Percentiles rank a stretch among this genome's conserved stretches.
Evolutionary conservation across 768 basidiomycete species (phyloP).

Genomic region (Stropharia rugosoannulata): DNA sequence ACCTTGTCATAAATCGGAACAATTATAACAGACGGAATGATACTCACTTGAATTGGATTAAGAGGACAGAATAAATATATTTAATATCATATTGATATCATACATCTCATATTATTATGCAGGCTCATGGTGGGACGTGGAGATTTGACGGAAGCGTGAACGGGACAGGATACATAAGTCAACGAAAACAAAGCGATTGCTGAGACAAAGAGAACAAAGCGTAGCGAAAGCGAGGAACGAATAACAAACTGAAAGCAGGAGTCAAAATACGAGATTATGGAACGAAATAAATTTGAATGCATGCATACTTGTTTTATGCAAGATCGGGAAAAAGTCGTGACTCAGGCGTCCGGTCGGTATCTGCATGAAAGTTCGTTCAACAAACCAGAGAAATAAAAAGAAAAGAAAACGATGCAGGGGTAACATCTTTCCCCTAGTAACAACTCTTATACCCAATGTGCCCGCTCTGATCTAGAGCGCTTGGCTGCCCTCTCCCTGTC

Average conservation of each 20-base stretch:
- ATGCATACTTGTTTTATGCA: not conserved
- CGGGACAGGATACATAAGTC: no score
- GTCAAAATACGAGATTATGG: not conserved
- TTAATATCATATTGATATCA: not conserved
- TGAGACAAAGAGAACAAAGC: not conserved
- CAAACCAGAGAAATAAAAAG: no score
- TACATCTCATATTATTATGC: not conserved
- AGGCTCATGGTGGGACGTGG: not conserved
- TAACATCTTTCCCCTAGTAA: not conserved
- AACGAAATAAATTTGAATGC: not conserved
- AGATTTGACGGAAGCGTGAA: not conserved
- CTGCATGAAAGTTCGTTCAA: no score
- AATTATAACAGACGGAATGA: no score
- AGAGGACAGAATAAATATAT: not conserved
- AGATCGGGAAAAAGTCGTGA: no score
- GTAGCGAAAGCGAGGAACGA: not conserved
- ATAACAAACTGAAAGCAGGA: not conserved
- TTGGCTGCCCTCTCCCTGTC: slow-evolving; percentile 26
- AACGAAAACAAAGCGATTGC: not conserved
- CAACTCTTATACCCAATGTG: not conserved
- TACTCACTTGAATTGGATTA: no score
- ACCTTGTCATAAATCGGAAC: no score
- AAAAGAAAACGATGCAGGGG: no score
- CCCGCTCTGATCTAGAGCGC: not conserved
- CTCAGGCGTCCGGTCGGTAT: no score